Evolutionary conservation across 345 rosid species (phyloP).

Genomic region (Gynandropsis gynandra): DNA sequence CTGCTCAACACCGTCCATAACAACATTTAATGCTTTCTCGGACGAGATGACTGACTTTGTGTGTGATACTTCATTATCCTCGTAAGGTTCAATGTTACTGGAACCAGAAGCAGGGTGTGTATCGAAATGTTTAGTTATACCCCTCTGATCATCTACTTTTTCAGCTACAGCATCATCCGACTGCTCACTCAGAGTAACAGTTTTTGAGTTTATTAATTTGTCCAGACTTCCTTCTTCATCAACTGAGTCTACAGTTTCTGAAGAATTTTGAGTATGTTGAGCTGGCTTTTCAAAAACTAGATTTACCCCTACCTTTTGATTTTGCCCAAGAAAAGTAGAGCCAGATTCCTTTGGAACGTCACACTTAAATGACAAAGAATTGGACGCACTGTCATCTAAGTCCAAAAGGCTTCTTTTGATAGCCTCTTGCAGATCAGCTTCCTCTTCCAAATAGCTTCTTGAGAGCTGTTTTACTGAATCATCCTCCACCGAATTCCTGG

Average conservation of each 20-base stretch:
- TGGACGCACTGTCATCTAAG: conserved; percentile 24
- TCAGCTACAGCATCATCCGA: conserved; percentile 23
- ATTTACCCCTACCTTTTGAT: conserved; percentile 20
- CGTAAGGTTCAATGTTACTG: conserved; percentile 20
- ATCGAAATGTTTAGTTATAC: conserved; percentile 23
- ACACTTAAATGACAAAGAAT: conserved; percentile 16
- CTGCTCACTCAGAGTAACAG: conserved; percentile 23
- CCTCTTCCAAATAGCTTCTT: conserved; percentile 65
- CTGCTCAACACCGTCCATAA: conserved; percentile 25
- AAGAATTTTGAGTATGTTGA: conserved; percentile 9
- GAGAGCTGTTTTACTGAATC: conserved; percentile 35
- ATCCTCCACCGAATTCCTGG: conserved; percentile 23
- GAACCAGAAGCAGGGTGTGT: conserved; percentile 16
- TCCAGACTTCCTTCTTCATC: conserved; percentile 20
- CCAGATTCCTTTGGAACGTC: conserved; percentile 17
- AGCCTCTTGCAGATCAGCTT: conserved; percentile 81
- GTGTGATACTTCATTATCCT: conserved; percentile 15
- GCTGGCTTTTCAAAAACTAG: conserved; percentile 15
- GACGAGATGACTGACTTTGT: conserved; percentile 25
- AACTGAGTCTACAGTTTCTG: conserved; percentile 25
- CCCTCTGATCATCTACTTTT: conserved; percentile 17
- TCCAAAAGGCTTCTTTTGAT: conserved; percentile 78
- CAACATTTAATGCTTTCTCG: conserved; percentile 25
- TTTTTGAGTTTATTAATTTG: conserved; percentile 23
- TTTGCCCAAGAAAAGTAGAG: conserved; percentile 25